These are phyloP conservation scores for Lodderomyces metapsilosis DNA, from an alignment of 1,139 yeast genomes.

Conservation along the genomic window DNA sequence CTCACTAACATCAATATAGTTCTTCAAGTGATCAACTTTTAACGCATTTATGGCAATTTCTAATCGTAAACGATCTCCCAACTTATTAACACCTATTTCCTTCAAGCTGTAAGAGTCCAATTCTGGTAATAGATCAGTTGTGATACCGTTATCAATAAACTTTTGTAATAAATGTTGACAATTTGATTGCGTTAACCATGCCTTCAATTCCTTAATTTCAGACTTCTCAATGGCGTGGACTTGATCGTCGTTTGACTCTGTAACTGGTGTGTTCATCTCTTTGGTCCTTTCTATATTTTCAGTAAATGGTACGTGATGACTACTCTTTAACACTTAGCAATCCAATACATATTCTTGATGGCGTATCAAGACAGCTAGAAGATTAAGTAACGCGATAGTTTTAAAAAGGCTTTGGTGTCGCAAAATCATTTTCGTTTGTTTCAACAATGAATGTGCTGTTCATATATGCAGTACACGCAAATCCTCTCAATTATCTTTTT, in stretches of 20 bases:
- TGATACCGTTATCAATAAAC: conserved; percentile 52
- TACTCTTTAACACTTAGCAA: too few species aligned
- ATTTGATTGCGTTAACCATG: conserved; percentile 35
- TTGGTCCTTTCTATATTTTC: neutral
- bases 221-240: conserved; percentile 2
- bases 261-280: neutral
- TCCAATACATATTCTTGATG: neutral
- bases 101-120: conserved; percentile 67
- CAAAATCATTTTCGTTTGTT: conserved; percentile 1
- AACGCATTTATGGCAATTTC: conserved; percentile 52
- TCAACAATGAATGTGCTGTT: conserved; percentile 4
- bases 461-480: too few species aligned
- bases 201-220: conserved; percentile 26
- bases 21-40: conserved; percentile 36
- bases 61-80: conserved; percentile 79
- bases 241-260: neutral
- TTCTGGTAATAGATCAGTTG: conserved; percentile 57
- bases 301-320: neutral
- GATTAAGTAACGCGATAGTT: neutral
- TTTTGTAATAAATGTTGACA: conserved; percentile 38
- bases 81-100: conserved; percentile 70
- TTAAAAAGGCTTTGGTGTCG: neutral
- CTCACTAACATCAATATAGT: conserved; percentile 31
- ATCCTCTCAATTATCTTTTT: too few species aligned
- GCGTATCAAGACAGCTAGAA: neutral